Base-by-base conservation (phyloP, 352 stramenopile species). In the Elongisporangium undulatum region DNA sequence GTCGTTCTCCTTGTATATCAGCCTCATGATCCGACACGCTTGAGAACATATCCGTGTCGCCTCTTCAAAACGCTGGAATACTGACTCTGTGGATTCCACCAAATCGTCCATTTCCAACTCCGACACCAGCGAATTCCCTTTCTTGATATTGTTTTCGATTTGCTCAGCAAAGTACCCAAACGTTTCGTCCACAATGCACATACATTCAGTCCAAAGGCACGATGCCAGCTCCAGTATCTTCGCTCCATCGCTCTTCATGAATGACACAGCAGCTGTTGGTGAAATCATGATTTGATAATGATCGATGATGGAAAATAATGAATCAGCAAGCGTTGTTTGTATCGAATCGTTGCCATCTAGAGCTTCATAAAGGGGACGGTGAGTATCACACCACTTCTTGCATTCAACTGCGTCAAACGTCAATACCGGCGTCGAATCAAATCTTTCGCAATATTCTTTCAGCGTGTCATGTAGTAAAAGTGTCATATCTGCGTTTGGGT, bases 101-200 rank as follows among this genome's bases (percentile, higher is more conserved):
- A 73, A 53, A 15, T 82, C 72, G 13, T 58, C 54, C 0, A 82
- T 59, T 22, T 75, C 68, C 38, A 85, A 78, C 41, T 82, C 75
- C 15, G 75, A 82, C 10, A 81, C 63, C 12, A 80, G 63, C 22
- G 72, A 68, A 29, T 75, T 77, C 34, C 61, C 66, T 4, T 49
- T 26, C 49, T 60, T 45, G 16, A 72, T 22, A 17, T 68, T 49
- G 50, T 23, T 53, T 29, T 66, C 39, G 15, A 65, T 70, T 22
- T 72, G 62, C 19, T 67, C 26, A 38, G 67, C 29, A 21, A 80
- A 19, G 41, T 60, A 58, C 0, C 6, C 38, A 38, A 58, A 67
- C 8, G 67, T 49, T 17, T 23, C 63, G 20, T 69, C 48, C 12
- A 23, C n/a, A 48, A 69, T 55, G 23, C 38, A 50, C 1, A 63